Base-by-base conservation (phyloP, 2,329 filamentous ascomycete genomes). In the Sclerotinia subarctica region DNA sequence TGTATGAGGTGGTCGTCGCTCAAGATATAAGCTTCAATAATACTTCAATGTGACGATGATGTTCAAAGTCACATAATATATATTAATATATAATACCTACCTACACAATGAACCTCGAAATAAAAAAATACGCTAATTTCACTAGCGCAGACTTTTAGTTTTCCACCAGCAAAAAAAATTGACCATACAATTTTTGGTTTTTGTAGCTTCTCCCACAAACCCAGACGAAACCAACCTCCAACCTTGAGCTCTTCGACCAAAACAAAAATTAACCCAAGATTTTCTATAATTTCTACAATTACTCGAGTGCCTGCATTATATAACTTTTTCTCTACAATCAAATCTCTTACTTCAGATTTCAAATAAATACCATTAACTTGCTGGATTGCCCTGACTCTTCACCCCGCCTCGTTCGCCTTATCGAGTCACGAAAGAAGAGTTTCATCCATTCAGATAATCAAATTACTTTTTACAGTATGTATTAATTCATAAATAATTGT, bases 321-420 rank as follows among this genome's bases (percentile, higher is more conserved):
- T 42, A 42, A 4, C 7, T 42, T 42, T 54, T 54, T 15, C 51
- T n/a, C 24, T 46, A 46, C 56, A 29, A 35, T 49, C 21, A 49
- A 49, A 19, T 60, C 21, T 35, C 19, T 6, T 32, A 10, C 32
- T 17, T 35, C 4, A 11, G 6, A 35, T n/a, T 49, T 1, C 19
- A 6, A 35, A 7, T 24, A 6, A n/a, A 13, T 8, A 11, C n/a
- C n/a, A 47, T 29, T 19, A 21, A 15, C 44, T 24, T 32, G n/a
- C 42, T 47, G n/a, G 24, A 29, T 5, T 8, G 19, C n/a, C n/a
- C n/a, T n/a, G n/a, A n/a, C n/a, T 64, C 58, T 71, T 64, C 59
- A 74, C 74, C 74, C 74, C 74, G 74, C 74, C 71, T 74, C 69
- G 68, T 58, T 64, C 56, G 56, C 49, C 64, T 67, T 68, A 58